Percentiles rank a stretch among this genome's conserved stretches.
These are phyloP conservation scores for Arabis alpina DNA, from an alignment of 345 rosid genomes.

Conservation along the genomic window DNA sequence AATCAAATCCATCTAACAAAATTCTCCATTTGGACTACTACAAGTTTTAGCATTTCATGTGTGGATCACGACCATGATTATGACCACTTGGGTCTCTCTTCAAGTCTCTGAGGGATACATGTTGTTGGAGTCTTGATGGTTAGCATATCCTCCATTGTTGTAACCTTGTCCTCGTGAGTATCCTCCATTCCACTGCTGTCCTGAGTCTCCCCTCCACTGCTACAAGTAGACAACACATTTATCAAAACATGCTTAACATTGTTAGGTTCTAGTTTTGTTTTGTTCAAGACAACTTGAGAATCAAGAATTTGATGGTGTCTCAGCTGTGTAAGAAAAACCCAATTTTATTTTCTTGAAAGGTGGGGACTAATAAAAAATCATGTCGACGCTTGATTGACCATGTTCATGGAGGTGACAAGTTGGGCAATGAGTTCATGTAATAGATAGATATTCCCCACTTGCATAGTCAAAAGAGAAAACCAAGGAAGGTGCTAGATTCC, in stretches of 20 bases:
- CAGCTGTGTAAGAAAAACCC: neutral
- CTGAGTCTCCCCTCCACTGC: slow-evolving; percentile 80
- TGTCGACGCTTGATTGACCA: neutral
- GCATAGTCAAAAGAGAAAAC: slow-evolving; percentile 18
- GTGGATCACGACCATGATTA: slow-evolving; percentile 22
- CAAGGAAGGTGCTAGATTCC: slow-evolving; percentile 29
- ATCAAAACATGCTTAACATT: neutral
- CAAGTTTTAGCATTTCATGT: slow-evolving; percentile 30
- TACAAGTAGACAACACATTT: slow-evolving; percentile 16
- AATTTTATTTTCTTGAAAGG: neutral
- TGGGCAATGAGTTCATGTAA: slow-evolving; percentile 8
- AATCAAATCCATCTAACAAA: slow-evolving; percentile 41
- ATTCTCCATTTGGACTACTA: slow-evolving; percentile 31
- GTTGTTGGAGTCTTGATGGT: slow-evolving; percentile 44
- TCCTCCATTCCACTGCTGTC: slow-evolving; percentile 78
- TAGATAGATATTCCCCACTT: slow-evolving; percentile 30
- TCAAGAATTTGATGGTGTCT: neutral
- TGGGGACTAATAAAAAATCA: neutral
- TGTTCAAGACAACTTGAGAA: slow-evolving; percentile 8
- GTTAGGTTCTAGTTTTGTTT: slow-evolving; percentile 8
- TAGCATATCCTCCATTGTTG: slow-evolving; percentile 64
- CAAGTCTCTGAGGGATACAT: slow-evolving; percentile 24
- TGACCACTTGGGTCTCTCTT: slow-evolving; percentile 16
- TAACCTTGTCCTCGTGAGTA: slow-evolving; percentile 71
- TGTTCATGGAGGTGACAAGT: slow-evolving; percentile 34